Evolutionary conservation across 208 protist species (phyloP).

Genomic region (Novymonas esmeraldas): DNA sequence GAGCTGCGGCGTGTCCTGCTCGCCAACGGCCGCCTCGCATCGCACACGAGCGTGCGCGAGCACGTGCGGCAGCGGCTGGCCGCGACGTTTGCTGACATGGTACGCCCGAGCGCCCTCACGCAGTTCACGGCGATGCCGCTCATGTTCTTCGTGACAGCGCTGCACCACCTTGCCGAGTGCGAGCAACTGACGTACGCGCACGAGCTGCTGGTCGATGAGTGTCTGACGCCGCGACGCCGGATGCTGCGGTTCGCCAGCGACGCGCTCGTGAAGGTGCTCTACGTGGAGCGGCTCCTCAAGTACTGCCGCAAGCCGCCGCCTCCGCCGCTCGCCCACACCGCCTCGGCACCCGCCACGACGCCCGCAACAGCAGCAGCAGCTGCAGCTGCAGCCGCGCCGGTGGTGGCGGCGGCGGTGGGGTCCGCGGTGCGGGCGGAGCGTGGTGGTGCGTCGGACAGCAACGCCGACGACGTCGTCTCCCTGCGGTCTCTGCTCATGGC

Average conservation of each 20-base stretch:
- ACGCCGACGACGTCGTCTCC: conserved; percentile 12
- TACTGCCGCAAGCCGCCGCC: conserved; percentile 33
- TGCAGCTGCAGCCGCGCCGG: no score
- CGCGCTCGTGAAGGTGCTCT: conserved; percentile 64
- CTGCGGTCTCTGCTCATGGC: conserved; percentile 26
- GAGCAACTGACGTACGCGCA: conserved; percentile 43
- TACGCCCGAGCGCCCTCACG: conserved; percentile 21
- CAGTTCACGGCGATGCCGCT: conserved; percentile 61
- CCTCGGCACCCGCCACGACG: not conserved
- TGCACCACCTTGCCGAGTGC: conserved; percentile 42
- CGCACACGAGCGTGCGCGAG: conserved; percentile 39
- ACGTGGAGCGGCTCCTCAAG: conserved; percentile 53
- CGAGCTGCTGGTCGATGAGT: conserved; percentile 52
- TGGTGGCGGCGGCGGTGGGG: not conserved
- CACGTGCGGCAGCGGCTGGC: conserved; percentile 48
- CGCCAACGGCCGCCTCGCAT: conserved; percentile 46
- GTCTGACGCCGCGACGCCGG: conserved; percentile 24
- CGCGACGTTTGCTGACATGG: conserved; percentile 26
- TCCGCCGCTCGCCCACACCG: not conserved
- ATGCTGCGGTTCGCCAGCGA: conserved; percentile 74
- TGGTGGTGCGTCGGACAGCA: not conserved
- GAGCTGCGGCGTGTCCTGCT: conserved; percentile 41
- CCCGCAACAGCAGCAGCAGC: not conserved
- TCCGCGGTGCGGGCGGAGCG: not conserved
- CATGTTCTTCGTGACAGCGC: conserved; percentile 55